Evolutionary conservation across 148 eudicot species (phyloP), one percentile per base, ranked within the genome.

Genomic region (Chenopodium album): DNA sequence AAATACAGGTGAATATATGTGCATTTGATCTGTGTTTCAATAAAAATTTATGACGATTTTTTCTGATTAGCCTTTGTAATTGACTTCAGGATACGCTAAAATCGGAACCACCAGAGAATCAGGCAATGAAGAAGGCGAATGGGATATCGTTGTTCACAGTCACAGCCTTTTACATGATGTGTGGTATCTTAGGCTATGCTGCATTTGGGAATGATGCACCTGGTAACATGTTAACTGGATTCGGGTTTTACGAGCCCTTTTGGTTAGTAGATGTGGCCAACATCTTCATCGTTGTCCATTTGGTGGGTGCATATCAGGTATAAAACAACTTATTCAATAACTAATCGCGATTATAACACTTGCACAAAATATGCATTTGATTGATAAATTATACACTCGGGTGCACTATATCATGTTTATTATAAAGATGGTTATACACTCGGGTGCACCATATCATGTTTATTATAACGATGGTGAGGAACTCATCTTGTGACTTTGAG

Each of bases 1-100:
- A 93, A 72, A 91, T 93, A 69, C 94, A 91, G 88, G 97, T 89
- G 86, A 69, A 44, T 48, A 16, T 66, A 10, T 2, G 31, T 66
- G 31, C 32, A 8, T 66, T 13, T 11, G 29, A 28, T 4, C 37
- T 64, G 4, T 28, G 19, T 22, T 62, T 62, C 23, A 62, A 19
- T 62, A 14, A 23, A 29, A 28, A 28, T 28, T 1, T 4, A 1
- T 2, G 2, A 16, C 0, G 20, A 3, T 13, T 56, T 54, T 10
- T 23, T 23, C 10, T 66, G 32, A 28, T 12, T 56, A 59, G 65
- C 12, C 26, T 20, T 62, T 4, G 9, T 5, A 22, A 62, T 20
- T 41, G 23, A 4, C 60, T 2, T 56, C 60, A 56, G 60, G 60
- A 56, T 56, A 56, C 20, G 60, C 60, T 56, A 56, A 56, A 56